A percentile compares a stretch with the other conserved stretches of the same genome.
These are phyloP conservation scores for Fusarium solani-melongenae DNA, from an alignment of 2,329 filamentous ascomycete genomes.

Conservation along the genomic window DNA sequence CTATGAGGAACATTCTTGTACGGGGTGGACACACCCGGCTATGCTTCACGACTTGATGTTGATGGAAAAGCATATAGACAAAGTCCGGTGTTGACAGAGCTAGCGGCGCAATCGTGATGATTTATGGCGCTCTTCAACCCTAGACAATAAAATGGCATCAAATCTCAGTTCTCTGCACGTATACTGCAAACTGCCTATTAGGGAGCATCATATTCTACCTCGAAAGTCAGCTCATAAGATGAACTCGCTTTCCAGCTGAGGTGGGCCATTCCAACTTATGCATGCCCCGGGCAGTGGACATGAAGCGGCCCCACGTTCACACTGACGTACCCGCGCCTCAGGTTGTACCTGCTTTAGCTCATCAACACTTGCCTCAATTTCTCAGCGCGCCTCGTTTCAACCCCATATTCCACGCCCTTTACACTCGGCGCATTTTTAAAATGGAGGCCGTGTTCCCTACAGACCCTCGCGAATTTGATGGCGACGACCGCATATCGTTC, in stretches of 20 bases:
- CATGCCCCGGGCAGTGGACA: background rate
- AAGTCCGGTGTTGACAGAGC: slow-evolving; percentile 2
- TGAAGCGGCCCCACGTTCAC: slow-evolving; percentile 29
- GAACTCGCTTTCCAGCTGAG: background rate
- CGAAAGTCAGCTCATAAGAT: background rate
- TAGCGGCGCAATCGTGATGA: background rate
- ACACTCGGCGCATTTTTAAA: background rate
- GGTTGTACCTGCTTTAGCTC: slow-evolving; percentile 15
- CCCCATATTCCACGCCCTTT: background rate
- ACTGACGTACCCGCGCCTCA: slow-evolving; percentile 42
- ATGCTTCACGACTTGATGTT: slow-evolving; percentile 15
- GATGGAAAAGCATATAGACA: slow-evolving; percentile 20
- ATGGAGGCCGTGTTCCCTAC: slow-evolving; percentile 63
- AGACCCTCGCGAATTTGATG: slow-evolving; percentile 75
- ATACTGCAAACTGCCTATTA: background rate
- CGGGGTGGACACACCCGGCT: background rate
- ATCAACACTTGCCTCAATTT: slow-evolving; percentile 12
- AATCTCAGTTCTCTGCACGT: background rate
- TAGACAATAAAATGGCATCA: background rate
- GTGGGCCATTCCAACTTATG: background rate
- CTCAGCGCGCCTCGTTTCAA: slow-evolving; percentile 1
- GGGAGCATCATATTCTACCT: background rate
- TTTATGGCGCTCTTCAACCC: background rate
- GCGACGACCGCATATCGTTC: slow-evolving; percentile 86
- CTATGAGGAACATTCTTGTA: background rate